Evolutionary conservation across 345 rosid genomes (phyloP).

Genomic region (Clausena lansium): DNA sequence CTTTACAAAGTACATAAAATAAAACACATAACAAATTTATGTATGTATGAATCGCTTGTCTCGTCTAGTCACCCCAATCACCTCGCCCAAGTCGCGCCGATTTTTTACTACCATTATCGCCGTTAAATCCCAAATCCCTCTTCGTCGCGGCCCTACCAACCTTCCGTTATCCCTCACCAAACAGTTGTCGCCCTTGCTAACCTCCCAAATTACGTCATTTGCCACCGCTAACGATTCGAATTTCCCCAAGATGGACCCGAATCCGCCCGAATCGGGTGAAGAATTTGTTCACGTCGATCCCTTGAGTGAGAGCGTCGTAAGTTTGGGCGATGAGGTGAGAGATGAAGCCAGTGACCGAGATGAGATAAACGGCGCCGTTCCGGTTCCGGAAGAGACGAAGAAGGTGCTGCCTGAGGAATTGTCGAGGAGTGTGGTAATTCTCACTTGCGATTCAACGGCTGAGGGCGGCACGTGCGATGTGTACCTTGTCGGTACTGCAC

Average conservation of each 20-base stretch:
- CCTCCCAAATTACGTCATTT: constrained; percentile 3
- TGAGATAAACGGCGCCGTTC: constrained; percentile 14
- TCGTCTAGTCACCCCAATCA: constrained; percentile 22
- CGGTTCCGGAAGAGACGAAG: constrained; percentile 19
- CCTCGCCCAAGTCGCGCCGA: constrained; percentile 24
- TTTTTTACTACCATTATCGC: background rate
- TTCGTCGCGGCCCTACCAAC: background rate
- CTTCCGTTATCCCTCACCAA: background rate
- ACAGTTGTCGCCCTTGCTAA: background rate
- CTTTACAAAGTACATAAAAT: too few species aligned
- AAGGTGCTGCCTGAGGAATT: constrained; percentile 69
- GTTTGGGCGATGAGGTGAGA: constrained; percentile 34
- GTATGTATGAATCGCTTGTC: constrained; percentile 30
- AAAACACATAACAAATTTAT: background rate
- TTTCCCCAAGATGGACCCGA: constrained; percentile 42
- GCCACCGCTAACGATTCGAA: constrained; percentile 11
- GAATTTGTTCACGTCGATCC: constrained; percentile 87
- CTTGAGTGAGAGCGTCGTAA: constrained; percentile 71
- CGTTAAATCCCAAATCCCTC: background rate
- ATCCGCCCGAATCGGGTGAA: constrained; percentile 43
- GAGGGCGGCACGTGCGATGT: constrained; percentile 82
- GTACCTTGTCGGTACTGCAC: constrained; percentile 85
- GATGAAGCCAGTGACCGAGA: constrained; percentile 18
- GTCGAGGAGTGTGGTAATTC: constrained; percentile 55
- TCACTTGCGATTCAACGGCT: constrained; percentile 73